A percentile compares a stretch with the other conserved stretches of the same genome.
These are phyloP conservation scores for Solanum bukasovii DNA, from an alignment of 257 asterid genomes.

Conservation along the genomic window DNA sequence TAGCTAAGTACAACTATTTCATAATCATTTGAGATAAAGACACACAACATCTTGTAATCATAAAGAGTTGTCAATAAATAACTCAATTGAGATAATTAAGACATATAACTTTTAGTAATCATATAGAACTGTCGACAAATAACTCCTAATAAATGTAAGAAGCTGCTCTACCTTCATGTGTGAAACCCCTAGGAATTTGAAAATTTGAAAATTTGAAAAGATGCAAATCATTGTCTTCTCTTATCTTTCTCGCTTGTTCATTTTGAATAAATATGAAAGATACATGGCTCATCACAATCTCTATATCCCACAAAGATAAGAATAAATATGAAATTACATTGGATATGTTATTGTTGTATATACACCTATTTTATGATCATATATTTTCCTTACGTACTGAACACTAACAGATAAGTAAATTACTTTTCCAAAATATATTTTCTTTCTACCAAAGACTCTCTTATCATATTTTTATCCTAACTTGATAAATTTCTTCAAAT, in stretches of 20 bases:
- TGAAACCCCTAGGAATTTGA: not conserved
- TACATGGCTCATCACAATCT: too few relatives aligned
- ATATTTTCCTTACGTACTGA: too few relatives aligned
- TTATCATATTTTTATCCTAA: too few relatives aligned
- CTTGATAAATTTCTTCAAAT: too few relatives aligned
- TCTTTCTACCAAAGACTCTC: too few relatives aligned
- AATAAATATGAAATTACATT: too few relatives aligned
- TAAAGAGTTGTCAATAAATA: not conserved
- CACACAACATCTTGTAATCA: not conserved
- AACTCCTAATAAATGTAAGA: not conserved
- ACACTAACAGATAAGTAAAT: too few relatives aligned
- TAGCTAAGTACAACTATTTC: not conserved
- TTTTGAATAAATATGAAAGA: too few relatives aligned
- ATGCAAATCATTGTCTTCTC: not conserved
- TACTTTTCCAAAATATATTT: too few relatives aligned
- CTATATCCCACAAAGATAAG: too few relatives aligned
- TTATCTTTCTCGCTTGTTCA: not conserved
- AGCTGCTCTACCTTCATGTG: not conserved
- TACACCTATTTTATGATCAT: too few relatives aligned
- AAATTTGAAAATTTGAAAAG: not conserved
- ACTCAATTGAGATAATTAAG: not conserved
- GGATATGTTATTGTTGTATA: too few relatives aligned
- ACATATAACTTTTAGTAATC: not conserved
- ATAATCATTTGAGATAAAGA: not conserved
- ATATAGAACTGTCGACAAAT: not conserved